Evolutionary conservation across 345 rosid genomes (phyloP), one percentile per base, ranked within the genome.

Genomic region (Punica granatum): DNA sequence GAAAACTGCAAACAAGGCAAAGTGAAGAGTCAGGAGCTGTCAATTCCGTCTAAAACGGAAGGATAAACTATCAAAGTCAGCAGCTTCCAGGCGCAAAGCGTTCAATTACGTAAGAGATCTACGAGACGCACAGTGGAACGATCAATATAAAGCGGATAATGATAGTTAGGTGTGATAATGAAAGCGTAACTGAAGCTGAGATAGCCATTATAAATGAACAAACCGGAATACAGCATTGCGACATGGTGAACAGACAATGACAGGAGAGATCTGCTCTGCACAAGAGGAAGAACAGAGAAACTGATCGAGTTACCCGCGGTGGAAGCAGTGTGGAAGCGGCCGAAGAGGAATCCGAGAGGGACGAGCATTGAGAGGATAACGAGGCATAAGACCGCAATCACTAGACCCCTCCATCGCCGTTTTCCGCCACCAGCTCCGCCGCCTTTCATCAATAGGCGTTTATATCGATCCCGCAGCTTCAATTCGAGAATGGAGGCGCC

Each of bases 311-410:
- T 56, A 56, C 61, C 61, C 0, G 61, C 63, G 28, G 66, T 36
- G 31, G 69, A 60, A 72, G 86, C 44, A 67, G 96, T 77, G 82
- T 88, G 90, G 68, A 93, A 87, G 68, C 98, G 83, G 74, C 96
- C 97, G 28, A 89, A 92, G 68, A 93, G 78, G 73, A 93, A 89
- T 58, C 86, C 94, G 36, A 93, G 94, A 67, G 96, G 98, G 73
- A 90, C 96, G 62, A 93, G 87, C 97, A 91, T 90, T 30, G 98
- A 93, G 60, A 93, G 90, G 46, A 93, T 44, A 37, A 93, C 92
- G 43, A 93, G 98, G 65, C 86, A 84, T 63, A 89, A 86, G 4
- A 90, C 96, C 26, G 91, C 94, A 46, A 84, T 69, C 21, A 80
- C 95, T 60, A 89, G 80, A 63, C 82, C 74, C 74, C 84, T 82